Percentiles rank a stretch among this genome's conserved stretches.
These are phyloP conservation scores for Boletus barrowsii DNA, from an alignment of 768 basidiomycete genomes.

Conservation along the genomic window DNA sequence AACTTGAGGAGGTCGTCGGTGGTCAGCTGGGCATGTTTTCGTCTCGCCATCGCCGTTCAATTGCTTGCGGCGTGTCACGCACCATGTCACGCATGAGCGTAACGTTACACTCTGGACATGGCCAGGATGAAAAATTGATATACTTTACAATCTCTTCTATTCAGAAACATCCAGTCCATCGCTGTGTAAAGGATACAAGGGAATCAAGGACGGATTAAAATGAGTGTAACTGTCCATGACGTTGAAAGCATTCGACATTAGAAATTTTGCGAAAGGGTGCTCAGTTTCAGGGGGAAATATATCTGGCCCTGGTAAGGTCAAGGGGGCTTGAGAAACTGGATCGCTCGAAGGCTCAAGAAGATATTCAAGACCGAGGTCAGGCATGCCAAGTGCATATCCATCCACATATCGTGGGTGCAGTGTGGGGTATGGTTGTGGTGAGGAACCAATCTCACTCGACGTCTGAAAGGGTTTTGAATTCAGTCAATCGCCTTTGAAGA, in stretches of 20 bases:
- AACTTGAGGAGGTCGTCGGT: conserved; percentile 47
- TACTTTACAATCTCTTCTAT: background rate
- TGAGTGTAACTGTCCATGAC: background rate
- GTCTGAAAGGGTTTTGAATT: conserved; percentile 20
- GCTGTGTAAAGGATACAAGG: conserved; percentile 1
- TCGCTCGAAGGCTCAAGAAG: background rate
- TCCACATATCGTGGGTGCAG: background rate
- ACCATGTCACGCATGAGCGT: background rate
- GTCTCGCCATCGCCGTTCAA: conserved; percentile 13
- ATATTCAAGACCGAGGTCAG: conserved; percentile 2
- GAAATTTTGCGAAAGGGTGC: background rate
- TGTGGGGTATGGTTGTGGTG: background rate
- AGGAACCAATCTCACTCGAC: conserved; percentile 23
- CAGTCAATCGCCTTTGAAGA: background rate
- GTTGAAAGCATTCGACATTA: background rate
- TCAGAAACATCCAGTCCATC: background rate
- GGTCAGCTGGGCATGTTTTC: conserved; percentile 27
- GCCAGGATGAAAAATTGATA: background rate
- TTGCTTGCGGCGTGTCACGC: background rate
- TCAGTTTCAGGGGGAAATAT: background rate
- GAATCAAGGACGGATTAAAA: background rate
- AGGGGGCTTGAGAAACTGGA: background rate
- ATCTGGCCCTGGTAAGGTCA: background rate
- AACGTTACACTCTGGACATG: background rate
- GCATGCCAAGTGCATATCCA: background rate